A percentile compares a stretch with the other conserved stretches of the same genome.
Conservation (phyloP, 2,329 filamentous ascomycete species). For the Colletotrichum cordylinicola region DNA sequence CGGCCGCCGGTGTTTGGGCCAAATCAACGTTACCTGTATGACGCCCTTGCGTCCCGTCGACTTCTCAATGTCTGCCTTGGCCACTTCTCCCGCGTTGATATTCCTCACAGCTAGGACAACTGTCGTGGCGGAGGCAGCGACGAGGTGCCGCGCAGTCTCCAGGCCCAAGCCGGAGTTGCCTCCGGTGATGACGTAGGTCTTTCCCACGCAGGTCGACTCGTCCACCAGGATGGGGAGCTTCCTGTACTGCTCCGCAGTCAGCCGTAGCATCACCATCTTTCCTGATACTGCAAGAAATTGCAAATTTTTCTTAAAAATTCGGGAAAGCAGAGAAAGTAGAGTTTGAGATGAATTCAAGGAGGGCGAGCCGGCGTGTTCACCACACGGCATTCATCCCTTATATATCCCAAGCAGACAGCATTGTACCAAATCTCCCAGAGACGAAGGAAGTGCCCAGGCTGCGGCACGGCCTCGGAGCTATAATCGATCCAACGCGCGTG, state of each 20-base stretch:
- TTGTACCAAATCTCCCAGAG: neutral
- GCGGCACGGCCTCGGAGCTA: neutral
- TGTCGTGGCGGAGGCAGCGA: slow-evolving; percentile 30
- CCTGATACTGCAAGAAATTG: neutral
- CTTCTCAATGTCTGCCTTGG: slow-evolving; percentile 3
- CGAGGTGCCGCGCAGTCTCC: slow-evolving; percentile 38
- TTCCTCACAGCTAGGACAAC: slow-evolving; percentile 38
- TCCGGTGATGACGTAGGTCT: slow-evolving; percentile 36
- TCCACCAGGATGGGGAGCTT: slow-evolving; percentile 11
- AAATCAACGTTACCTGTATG: neutral
- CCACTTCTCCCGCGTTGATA: slow-evolving; percentile 6
- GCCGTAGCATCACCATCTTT: slow-evolving; percentile 11
- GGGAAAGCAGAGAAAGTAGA: neutral
- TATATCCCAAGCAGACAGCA: neutral
- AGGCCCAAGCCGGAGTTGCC: slow-evolving; percentile 40
- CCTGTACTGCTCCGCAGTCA: slow-evolving; percentile 7
- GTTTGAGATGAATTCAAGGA: neutral
- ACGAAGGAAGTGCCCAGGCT: neutral
- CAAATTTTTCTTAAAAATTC: neutral
- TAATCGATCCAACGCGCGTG: neutral
- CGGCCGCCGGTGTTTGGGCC: neutral
- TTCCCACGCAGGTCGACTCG: neutral
- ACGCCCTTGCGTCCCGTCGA: neutral
- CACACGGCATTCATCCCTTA: neutral
- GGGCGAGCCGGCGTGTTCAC: neutral